phyloP scores from a whole-genome alignment of 2,329 filamentous ascomycete genomes.

The Xylaria sp. region DNA sequence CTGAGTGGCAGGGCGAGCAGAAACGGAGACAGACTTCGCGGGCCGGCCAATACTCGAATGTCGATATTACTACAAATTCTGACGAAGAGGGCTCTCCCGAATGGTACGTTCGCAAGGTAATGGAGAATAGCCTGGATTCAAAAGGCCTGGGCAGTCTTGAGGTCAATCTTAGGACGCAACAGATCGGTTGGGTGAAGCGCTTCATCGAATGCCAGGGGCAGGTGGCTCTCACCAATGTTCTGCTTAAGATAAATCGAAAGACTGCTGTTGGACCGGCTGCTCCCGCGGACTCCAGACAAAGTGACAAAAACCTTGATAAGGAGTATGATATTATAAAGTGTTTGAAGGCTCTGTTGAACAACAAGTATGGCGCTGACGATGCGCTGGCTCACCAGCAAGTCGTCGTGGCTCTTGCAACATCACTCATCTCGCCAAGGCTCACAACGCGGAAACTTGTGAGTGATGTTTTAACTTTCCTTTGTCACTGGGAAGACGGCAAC shows the following conservation, averaged over 20 bases:
- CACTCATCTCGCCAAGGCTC: constrained; percentile 86
- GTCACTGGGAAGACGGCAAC: constrained; percentile 87
- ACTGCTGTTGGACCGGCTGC: constrained; percentile 77
- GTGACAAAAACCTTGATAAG: constrained; percentile 84
- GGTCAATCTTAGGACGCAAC: constrained; percentile 94
- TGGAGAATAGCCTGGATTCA: constrained; percentile 92
- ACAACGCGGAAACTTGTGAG: constrained; percentile 95
- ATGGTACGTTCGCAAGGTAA: constrained; percentile 96
- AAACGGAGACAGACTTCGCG: constrained; percentile 82
- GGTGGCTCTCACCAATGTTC: constrained; percentile 91
- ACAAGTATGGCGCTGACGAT: constrained; percentile 98
- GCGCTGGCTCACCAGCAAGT: constrained; percentile 90
- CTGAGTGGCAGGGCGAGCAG: constrained; percentile 93
- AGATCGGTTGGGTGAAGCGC: constrained; percentile 95
- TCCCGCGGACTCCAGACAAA: constrained; percentile 63
- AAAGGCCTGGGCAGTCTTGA: constrained; percentile 93
- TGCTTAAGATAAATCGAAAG: constrained; percentile 92
- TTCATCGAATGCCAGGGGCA: constrained; percentile 98
- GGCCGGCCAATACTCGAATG: constrained; percentile 74
- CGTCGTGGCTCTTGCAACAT: constrained; percentile 85
- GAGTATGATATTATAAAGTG: constrained; percentile 99
- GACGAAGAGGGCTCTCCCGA: constrained; percentile 97
- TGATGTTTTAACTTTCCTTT: constrained; percentile 95
- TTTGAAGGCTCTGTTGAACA: constrained; percentile 97
- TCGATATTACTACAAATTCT: constrained; percentile 78